These are phyloP conservation scores for Euclidium syriacum DNA, from an alignment of 345 rosid genomes.

Conservation along the genomic window DNA sequence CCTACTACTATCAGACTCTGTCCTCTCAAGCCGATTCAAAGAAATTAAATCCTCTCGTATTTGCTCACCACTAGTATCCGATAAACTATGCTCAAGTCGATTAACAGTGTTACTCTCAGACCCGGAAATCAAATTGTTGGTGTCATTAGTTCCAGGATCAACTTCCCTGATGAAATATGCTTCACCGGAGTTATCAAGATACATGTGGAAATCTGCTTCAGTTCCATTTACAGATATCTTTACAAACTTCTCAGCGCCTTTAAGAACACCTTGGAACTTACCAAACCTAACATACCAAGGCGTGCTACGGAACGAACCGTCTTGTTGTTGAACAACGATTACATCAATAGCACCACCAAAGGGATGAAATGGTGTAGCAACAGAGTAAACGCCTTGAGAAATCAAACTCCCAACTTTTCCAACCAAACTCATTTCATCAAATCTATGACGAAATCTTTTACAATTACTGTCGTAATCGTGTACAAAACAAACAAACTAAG, in stretches of 20 bases:
- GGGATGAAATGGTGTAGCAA: conserved; percentile 93
- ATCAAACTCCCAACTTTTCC: conserved; percentile 84
- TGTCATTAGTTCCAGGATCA: conserved; percentile 37
- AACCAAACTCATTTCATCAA: conserved; percentile 73
- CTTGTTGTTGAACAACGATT: conserved; percentile 82
- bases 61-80: conserved; percentile 47
- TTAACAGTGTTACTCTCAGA: conserved; percentile 17
- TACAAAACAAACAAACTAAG: neutral
- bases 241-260: conserved; percentile 80
- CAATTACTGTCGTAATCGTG: conserved; percentile 12
- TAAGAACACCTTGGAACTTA: conserved; percentile 91
- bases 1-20: conserved; percentile 61
- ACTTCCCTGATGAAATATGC: conserved; percentile 79
- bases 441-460: neutral
- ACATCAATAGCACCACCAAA: conserved; percentile 97
- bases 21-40: conserved; percentile 46
- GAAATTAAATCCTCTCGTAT: conserved; percentile 41
- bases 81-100: conserved; percentile 63
- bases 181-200: conserved; percentile 88
- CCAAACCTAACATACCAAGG: conserved; percentile 97
- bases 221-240: conserved; percentile 68
- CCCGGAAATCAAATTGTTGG: conserved; percentile 11
- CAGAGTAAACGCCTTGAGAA: conserved; percentile 81
- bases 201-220: conserved; percentile 83
- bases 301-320: conserved; percentile 72